Evolutionary conservation across 768 basidiomycete genomes (phyloP).

Genomic region (Kwoniella mangroviensis): DNA sequence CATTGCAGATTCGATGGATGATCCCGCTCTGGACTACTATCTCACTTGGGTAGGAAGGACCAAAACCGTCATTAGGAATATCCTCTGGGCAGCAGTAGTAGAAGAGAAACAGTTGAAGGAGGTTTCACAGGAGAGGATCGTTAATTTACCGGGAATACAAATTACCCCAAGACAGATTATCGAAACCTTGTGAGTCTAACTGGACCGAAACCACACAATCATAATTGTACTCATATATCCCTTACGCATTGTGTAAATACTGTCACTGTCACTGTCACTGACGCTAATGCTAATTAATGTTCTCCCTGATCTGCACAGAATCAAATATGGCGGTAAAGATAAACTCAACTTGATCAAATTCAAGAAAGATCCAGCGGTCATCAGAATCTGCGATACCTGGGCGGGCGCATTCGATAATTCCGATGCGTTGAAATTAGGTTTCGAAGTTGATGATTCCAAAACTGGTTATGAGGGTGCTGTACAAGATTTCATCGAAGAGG

Average conservation of each 20-base stretch:
- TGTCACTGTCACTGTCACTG: too few relatives aligned
- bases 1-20: slow-evolving; percentile 47
- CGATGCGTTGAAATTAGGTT: slow-evolving; percentile 46
- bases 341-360: slow-evolving; percentile 61
- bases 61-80: slow-evolving; percentile 64
- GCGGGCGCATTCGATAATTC: slow-evolving; percentile 53
- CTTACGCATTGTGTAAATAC: too few relatives aligned
- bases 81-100: slow-evolving; percentile 63
- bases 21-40: slow-evolving; percentile 61
- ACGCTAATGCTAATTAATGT: too few relatives aligned
- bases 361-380: slow-evolving; percentile 49
- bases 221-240: too few relatives aligned
- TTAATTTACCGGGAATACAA: slow-evolving; percentile 69
- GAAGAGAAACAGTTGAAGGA: slow-evolving; percentile 60
- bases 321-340: slow-evolving; percentile 62
- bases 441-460: slow-evolving; percentile 51
- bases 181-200: slow-evolving; percentile 60
- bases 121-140: slow-evolving; percentile 60
- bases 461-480: slow-evolving; percentile 55
- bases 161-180: slow-evolving; percentile 66
- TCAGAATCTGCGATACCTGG: slow-evolving; percentile 56
- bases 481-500: slow-evolving; percentile 52
- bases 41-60: slow-evolving; percentile 64
- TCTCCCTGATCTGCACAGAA: slow-evolving; percentile 13
- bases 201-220: not conserved